A percentile compares a stretch with the other conserved stretches of the same genome.
Evolutionary conservation across 331 rosid species (phyloP).

Genomic region (Quercus lobata): DNA sequence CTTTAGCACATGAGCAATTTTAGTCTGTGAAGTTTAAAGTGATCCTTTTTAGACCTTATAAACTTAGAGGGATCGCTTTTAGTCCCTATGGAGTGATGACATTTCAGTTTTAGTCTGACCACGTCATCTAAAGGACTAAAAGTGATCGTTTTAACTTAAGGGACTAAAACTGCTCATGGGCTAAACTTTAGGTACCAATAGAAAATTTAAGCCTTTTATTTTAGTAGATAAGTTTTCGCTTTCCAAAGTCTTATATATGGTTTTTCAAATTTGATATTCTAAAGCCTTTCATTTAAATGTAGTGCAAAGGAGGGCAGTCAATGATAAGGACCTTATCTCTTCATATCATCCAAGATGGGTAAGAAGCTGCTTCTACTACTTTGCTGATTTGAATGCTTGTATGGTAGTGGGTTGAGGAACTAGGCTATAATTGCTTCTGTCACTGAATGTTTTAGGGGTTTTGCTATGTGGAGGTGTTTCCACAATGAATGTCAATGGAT

Average conservation of each 20-base stretch:
- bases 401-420: conserved; percentile 2
- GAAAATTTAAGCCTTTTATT: too few relatives aligned
- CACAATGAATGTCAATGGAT: conserved; percentile 72
- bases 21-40: too few relatives aligned
- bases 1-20: too few relatives aligned
- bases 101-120: too few relatives aligned
- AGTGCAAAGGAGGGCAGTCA: conserved; percentile 86
- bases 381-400: neutral
- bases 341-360: conserved; percentile 61
- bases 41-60: too few relatives aligned
- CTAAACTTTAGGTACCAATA: too few relatives aligned
- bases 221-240: neutral
- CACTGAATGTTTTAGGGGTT: conserved; percentile 37
- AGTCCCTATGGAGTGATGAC: too few relatives aligned
- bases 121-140: too few relatives aligned
- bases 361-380: conserved; percentile 17
- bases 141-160: too few relatives aligned
- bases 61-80: too few relatives aligned
- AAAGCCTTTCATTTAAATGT: neutral
- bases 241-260: neutral
- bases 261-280: conserved; percentile 10
- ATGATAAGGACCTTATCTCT: conserved; percentile 87
- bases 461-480: conserved; percentile 97
- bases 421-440: conserved; percentile 18
- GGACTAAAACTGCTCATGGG: too few relatives aligned